Percentiles rank a stretch among this genome's conserved stretches.
Evolutionary conservation across 306 rosid species (phyloP).

Genomic region (Prunus mira): DNA sequence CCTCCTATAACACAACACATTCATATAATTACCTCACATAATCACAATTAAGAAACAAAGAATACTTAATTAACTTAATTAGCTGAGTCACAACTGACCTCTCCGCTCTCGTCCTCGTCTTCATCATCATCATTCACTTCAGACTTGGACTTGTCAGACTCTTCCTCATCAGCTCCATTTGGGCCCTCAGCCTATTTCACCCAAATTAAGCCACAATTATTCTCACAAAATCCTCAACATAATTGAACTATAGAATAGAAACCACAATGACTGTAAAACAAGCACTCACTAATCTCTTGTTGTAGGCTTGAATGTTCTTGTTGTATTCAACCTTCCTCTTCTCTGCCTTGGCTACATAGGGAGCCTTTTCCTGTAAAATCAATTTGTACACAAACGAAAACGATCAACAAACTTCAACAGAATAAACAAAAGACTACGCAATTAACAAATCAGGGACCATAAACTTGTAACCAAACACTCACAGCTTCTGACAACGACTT

Average conservation of each 20-base stretch:
- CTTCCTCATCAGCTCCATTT: conserved; percentile 60
- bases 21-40: not conserved
- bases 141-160: conserved; percentile 85
- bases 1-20: conserved; percentile 32
- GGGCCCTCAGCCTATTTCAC: conserved; percentile 53
- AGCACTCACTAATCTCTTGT: conserved; percentile 43
- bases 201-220: not conserved
- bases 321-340: conserved; percentile 71
- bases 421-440: not conserved
- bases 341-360: conserved; percentile 62
- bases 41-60: not conserved
- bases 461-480: conserved; percentile 17
- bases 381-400: not conserved
- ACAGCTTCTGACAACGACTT: conserved; percentile 74
- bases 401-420: not conserved
- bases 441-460: not conserved
- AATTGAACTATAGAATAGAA: not conserved
- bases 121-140: conserved; percentile 86
- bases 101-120: conserved; percentile 58
- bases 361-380: conserved; percentile 66
- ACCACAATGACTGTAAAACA: too few relatives aligned
- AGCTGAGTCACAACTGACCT: conserved; percentile 9
- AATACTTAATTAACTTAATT: not conserved
- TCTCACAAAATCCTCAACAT: not conserved
- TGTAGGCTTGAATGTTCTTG: conserved; percentile 49